A percentile compares a stretch with the other conserved stretches of the same genome.
These are phyloP conservation scores for Coemansia sp. DNA, from an alignment of 192 early-diverging fungal genomes.

Conservation along the genomic window DNA sequence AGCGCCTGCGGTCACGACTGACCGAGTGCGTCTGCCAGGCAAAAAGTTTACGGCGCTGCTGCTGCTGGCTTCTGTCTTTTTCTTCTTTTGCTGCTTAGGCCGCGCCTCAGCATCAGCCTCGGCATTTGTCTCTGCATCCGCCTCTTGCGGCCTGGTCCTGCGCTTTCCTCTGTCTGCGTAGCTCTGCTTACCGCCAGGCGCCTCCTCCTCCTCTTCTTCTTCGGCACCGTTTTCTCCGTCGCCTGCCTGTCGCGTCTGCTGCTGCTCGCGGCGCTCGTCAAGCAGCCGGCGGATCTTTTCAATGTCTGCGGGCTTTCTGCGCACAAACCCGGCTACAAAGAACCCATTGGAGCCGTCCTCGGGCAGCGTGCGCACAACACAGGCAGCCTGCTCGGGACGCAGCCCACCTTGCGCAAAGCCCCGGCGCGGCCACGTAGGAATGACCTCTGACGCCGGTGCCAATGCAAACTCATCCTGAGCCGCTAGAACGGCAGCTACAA, in stretches of 20 bases:
- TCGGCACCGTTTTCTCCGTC: too few species aligned
- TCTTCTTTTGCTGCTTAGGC: background rate
- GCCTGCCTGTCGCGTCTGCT: background rate
- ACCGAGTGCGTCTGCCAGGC: background rate
- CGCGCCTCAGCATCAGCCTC: too few species aligned
- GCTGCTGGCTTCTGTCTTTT: background rate
- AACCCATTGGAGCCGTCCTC: constrained; percentile 91
- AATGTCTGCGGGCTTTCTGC: constrained; percentile 23
- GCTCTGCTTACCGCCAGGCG: too few species aligned
- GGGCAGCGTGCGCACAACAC: constrained; percentile 74
- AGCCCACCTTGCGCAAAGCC: constrained; percentile 56
- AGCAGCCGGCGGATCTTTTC: constrained; percentile 14
- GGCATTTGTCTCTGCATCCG: too few species aligned
- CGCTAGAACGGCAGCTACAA: constrained; percentile 70
- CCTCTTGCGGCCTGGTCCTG: too few species aligned
- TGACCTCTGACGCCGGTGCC: constrained; percentile 55
- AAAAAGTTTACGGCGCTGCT: background rate
- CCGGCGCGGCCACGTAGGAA: constrained; percentile 79
- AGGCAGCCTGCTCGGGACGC: constrained; percentile 54
- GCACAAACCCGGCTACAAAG: constrained; percentile 91
- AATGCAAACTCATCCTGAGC: constrained; percentile 58
- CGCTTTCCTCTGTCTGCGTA: too few species aligned
- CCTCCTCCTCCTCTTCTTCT: too few species aligned
- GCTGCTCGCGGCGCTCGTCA: constrained; percentile 2
- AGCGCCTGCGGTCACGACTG: background rate